Conservation (phyloP, 225 moss, liverwort and hornwort genomes). For the Climacium dendroides region DNA sequence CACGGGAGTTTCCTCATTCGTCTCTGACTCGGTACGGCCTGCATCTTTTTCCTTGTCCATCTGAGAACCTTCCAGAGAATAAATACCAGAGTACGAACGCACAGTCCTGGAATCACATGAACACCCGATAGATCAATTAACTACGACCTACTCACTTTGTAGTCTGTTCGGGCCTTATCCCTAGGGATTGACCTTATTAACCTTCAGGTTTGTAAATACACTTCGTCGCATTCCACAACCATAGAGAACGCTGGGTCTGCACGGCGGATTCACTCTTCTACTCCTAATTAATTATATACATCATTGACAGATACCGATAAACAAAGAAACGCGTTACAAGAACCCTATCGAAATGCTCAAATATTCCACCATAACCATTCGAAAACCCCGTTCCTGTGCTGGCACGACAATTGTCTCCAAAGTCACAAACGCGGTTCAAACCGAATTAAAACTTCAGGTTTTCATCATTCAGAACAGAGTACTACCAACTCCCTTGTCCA, state of each 20-base stretch:
- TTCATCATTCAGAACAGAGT: not conserved
- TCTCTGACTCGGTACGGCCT: not conserved
- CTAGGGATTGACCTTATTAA: not conserved
- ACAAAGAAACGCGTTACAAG: not conserved
- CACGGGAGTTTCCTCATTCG: not conserved
- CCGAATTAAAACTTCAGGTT: not conserved
- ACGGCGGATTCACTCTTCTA: not conserved
- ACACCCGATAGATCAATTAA: not conserved
- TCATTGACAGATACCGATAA: not conserved
- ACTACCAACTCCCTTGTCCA: not conserved
- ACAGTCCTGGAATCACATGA: not conserved
- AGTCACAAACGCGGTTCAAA: not conserved
- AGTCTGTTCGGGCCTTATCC: not conserved
- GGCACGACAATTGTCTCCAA: not conserved
- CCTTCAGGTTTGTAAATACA: not conserved
- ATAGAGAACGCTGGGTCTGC: not conserved
- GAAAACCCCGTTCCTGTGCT: not conserved
- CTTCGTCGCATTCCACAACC: not conserved
- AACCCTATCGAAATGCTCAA: not conserved
- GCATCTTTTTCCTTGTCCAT: conserved; percentile 13
- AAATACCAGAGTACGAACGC: not conserved
- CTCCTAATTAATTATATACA: not conserved
- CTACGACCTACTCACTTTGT: no score
- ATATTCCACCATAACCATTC: not conserved
- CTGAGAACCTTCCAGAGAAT: not conserved